These are phyloP conservation scores for Dispira simplex DNA, from an alignment of 192 early-diverging fungal genomes.

Conservation along the genomic window DNA sequence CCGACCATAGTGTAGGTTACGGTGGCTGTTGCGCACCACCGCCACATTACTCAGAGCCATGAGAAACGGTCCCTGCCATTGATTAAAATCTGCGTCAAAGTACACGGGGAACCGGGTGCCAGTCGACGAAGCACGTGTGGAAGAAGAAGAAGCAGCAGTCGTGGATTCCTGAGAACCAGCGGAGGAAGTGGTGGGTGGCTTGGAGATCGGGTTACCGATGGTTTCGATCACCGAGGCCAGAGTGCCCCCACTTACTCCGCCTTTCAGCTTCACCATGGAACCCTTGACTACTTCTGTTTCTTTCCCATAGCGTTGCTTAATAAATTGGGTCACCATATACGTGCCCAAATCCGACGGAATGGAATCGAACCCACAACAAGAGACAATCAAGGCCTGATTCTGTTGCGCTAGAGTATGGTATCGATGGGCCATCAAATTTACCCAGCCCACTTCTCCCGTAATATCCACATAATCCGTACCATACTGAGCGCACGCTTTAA, in stretches of 20 bases:
- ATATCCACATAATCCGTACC: constrained; percentile 79
- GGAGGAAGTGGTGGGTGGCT: not conserved
- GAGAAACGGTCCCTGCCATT: constrained; percentile 30
- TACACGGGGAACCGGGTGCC: constrained; percentile 13
- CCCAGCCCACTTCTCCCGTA: constrained; percentile 66
- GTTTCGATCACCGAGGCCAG: constrained; percentile 19
- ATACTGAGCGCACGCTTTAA: constrained; percentile 46
- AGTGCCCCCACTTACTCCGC: constrained; percentile 54
- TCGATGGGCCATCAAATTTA: constrained; percentile 41
- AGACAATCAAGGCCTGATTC: constrained; percentile 56
- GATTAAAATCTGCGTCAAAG: constrained; percentile 21
- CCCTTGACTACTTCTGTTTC: constrained; percentile 44
- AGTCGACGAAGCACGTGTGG: not conserved
- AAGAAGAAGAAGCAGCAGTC: not conserved
- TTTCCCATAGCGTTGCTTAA: constrained; percentile 26
- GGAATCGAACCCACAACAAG: constrained; percentile 81
- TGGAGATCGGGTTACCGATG: not conserved
- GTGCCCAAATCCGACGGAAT: constrained; percentile 78
- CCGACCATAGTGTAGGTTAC: constrained; percentile 29
- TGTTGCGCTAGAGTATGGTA: constrained; percentile 47
- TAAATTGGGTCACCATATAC: constrained; percentile 48
- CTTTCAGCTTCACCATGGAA: constrained; percentile 32
- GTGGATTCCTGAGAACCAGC: not conserved
- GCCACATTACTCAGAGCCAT: constrained; percentile 22
- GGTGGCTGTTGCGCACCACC: constrained; percentile 17